Evolutionary conservation across 2,329 filamentous ascomycete species (phyloP).

Genomic region (Alternaria triticimaculans): DNA sequence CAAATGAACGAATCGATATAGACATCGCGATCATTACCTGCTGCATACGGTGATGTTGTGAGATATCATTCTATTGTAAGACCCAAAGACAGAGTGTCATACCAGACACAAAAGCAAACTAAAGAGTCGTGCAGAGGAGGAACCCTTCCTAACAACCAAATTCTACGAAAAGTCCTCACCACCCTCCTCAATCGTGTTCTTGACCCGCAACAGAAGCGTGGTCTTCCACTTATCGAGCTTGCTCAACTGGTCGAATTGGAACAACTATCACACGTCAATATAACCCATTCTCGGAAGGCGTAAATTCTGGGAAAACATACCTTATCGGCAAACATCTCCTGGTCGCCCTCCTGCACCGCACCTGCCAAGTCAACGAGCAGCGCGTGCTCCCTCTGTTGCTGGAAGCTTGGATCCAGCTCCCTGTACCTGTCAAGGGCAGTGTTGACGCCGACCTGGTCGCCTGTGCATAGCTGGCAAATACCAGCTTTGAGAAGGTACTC

Average conservation of each 20-base stretch:
- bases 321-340: conserved; percentile 84
- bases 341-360: conserved; percentile 77
- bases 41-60: neutral
- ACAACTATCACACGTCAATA: conserved; percentile 56
- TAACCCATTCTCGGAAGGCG: neutral
- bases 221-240: conserved; percentile 99
- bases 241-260: conserved; percentile 88
- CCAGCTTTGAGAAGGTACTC: conserved; percentile 95
- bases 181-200: conserved; percentile 78
- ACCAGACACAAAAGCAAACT: neutral
- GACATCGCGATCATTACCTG: neutral
- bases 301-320: conserved; percentile 49
- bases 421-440: conserved; percentile 82
- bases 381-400: conserved; percentile 78
- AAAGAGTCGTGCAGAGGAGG: neutral
- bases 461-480: conserved; percentile 82
- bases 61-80: neutral
- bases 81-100: neutral
- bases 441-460: conserved; percentile 78
- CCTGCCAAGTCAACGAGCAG: conserved; percentile 78
- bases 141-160: neutral
- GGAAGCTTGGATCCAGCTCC: conserved; percentile 71
- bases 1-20: neutral
- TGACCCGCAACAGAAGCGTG: conserved; percentile 79
- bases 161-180: conserved; percentile 71